These are phyloP conservation scores for Candida freyschussii DNA, from an alignment of 1,139 yeast genomes.

Conservation along the genomic window DNA sequence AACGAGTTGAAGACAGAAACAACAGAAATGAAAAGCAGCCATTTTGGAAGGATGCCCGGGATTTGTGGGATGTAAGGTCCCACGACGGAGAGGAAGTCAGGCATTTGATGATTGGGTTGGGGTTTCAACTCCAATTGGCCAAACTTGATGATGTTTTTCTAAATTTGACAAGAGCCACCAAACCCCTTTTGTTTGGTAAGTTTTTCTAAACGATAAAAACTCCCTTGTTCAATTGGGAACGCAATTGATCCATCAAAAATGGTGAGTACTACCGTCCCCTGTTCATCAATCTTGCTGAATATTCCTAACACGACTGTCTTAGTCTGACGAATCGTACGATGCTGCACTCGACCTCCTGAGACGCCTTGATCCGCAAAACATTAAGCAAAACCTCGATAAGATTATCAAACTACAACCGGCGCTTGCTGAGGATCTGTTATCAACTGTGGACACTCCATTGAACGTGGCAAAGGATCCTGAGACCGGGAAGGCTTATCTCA, in stretches of 20 bases:
- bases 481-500: constrained; percentile 64
- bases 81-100: constrained; percentile 11
- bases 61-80: constrained; percentile 35
- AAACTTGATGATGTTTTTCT: neutral
- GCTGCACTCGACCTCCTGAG: constrained; percentile 85
- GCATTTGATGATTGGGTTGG: constrained; percentile 1
- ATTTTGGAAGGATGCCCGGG: constrained; percentile 57
- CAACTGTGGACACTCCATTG: constrained; percentile 86
- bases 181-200: no score
- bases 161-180: no score
- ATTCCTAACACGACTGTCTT: no score
- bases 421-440: constrained; percentile 79
- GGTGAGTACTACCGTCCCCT: no score
- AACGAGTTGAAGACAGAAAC: constrained; percentile 87
- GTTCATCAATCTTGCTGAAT: no score
- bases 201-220: neutral
- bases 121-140: neutral
- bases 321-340: no score
- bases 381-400: constrained; percentile 56
- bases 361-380: constrained; percentile 74
- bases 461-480: constrained; percentile 50
- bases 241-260: no score
- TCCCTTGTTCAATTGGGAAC: no score
- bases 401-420: constrained; percentile 77
- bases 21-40: constrained; percentile 73